Conservation (phyloP, 331 rosid genomes). For the Erythrophleum ivorense region DNA sequence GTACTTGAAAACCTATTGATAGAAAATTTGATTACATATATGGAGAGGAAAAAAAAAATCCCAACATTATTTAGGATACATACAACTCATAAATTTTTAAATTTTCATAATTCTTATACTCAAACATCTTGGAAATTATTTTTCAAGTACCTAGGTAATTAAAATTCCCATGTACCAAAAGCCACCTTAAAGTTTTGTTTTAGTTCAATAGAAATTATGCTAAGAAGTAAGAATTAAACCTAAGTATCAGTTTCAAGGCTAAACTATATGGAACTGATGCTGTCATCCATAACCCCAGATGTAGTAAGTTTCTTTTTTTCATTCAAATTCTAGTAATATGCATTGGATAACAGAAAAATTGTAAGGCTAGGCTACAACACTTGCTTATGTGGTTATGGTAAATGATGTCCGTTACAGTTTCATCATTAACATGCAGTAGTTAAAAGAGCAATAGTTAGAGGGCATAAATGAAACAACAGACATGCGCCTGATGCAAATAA, state of each 20-base stretch:
- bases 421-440: constrained; percentile 1
- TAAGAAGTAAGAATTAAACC: neutral
- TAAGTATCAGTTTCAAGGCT: neutral
- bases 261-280: neutral
- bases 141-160: too few species aligned
- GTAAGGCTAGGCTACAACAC: neutral
- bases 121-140: too few species aligned
- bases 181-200: too few species aligned
- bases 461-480: neutral
- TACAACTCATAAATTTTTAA: too few species aligned
- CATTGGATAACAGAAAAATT: neutral
- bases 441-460: neutral
- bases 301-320: neutral
- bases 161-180: too few species aligned
- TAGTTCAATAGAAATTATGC: neutral
- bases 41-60: too few species aligned
- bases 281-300: neutral
- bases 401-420: constrained; percentile 35
- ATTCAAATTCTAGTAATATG: constrained; percentile 4
- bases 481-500: neutral
- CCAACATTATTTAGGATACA: too few species aligned
- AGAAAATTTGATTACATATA: too few species aligned
- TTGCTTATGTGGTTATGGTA: neutral
- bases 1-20: too few species aligned
- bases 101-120: too few species aligned